Percentiles rank a stretch among this genome's conserved stretches.
phyloP scores from a whole-genome alignment of 768 basidiomycete species.

The Auricularia sp. region DNA sequence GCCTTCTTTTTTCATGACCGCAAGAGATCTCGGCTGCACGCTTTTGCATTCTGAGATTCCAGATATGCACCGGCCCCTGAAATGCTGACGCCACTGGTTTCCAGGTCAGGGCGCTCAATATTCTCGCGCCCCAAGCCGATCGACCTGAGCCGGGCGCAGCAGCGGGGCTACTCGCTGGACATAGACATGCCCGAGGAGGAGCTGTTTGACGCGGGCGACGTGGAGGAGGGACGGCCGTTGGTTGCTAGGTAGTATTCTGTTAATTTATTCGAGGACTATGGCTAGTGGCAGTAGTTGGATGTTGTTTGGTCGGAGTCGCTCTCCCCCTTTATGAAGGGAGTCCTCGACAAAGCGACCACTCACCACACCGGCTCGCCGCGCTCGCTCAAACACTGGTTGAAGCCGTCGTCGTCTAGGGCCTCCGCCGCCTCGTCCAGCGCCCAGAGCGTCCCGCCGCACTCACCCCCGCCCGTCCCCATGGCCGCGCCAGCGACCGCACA shows the following conservation, averaged over 20 bases:
- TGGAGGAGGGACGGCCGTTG: neutral
- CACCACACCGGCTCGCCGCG: neutral
- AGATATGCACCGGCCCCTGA: neutral
- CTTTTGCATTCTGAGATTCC: neutral
- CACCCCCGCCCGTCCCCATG: neutral
- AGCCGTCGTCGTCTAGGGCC: neutral
- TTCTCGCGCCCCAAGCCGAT: constrained; percentile 81
- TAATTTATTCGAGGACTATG: neutral
- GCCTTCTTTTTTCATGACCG: neutral
- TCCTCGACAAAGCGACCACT: neutral
- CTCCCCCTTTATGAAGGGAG: neutral
- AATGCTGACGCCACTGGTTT: neutral
- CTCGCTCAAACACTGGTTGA: neutral
- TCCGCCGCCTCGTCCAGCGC: neutral
- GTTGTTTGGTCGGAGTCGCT: neutral
- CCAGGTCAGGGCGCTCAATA: constrained; percentile 79
- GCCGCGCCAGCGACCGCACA: neutral
- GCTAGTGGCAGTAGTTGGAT: neutral
- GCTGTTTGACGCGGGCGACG: neutral
- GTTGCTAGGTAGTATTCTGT: neutral
- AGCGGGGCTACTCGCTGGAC: constrained; percentile 59
- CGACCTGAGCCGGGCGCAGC: constrained; percentile 61
- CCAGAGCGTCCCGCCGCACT: neutral
- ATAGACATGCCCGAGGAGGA: constrained; percentile 62
- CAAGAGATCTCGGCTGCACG: neutral